A percentile compares a stretch with the other conserved stretches of the same genome.
Evolutionary conservation across 345 rosid species (phyloP).

Genomic region (Ailanthus altissimus): DNA sequence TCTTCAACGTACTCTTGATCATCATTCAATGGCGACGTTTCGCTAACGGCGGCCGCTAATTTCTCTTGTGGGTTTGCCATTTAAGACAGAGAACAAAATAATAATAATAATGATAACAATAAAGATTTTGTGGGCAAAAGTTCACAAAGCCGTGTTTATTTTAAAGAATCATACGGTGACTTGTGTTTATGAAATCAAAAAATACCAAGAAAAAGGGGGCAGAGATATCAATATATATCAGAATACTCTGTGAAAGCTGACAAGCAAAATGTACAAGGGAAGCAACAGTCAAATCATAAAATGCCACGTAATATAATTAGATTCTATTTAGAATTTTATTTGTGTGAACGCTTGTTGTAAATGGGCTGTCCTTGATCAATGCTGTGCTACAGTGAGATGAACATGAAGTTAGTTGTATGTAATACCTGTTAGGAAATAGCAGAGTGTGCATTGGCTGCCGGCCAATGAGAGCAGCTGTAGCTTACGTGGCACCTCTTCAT

Average conservation of each 20-base stretch:
- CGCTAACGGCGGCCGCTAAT: not conserved
- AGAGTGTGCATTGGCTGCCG: slow-evolving; percentile 18
- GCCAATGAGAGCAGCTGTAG: slow-evolving; percentile 10
- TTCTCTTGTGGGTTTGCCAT: slow-evolving; percentile 37
- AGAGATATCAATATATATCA: not conserved
- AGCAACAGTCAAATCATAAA: not conserved
- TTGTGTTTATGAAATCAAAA: not conserved
- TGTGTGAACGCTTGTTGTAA: not conserved
- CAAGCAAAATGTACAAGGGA: not conserved
- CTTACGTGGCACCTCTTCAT: slow-evolving; percentile 11
- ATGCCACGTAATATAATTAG: not conserved
- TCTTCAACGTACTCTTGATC: slow-evolving; percentile 26
- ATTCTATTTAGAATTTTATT: not conserved
- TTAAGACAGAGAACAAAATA: not conserved
- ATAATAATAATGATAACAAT: no score
- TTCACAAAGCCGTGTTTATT: not conserved
- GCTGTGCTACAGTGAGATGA: not conserved
- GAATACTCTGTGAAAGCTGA: not conserved
- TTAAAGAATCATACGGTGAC: not conserved
- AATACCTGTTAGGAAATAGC: not conserved
- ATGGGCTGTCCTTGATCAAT: not conserved
- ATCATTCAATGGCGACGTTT: slow-evolving; percentile 10
- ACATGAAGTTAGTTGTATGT: not conserved
- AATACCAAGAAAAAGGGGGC: not conserved
- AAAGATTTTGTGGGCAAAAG: no score